Evolutionary conservation across 305 asterid species (phyloP).

Genomic region (Fraxinus xanthoxyloides): DNA sequence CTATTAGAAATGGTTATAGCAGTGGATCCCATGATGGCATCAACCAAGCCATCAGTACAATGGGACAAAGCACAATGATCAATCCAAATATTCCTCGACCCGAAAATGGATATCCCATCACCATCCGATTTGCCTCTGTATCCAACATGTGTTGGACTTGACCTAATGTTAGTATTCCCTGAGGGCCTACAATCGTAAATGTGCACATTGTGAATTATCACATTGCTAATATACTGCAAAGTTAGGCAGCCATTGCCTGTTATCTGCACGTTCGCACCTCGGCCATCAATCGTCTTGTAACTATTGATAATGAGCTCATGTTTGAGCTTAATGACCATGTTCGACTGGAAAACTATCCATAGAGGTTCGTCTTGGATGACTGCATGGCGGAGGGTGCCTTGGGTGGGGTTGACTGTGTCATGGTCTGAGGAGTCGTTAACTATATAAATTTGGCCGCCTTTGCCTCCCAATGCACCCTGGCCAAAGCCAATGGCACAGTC

Average conservation of each 20-base stretch:
- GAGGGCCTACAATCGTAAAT: constrained; percentile 52
- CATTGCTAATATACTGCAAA: constrained; percentile 41
- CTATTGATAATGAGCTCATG: constrained; percentile 57
- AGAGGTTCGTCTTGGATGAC: constrained; percentile 83
- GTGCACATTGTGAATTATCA: constrained; percentile 56
- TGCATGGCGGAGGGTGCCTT: constrained; percentile 80
- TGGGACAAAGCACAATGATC: constrained; percentile 65
- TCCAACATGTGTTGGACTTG: constrained; percentile 51
- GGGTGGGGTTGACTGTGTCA: constrained; percentile 53
- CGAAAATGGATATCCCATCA: constrained; percentile 54
- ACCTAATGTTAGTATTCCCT: constrained; percentile 52
- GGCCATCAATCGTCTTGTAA: constrained; percentile 55
- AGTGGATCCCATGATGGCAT: constrained; percentile 68
- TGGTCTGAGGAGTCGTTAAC: constrained; percentile 73
- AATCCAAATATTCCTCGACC: constrained; percentile 57
- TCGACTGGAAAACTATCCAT: constrained; percentile 67
- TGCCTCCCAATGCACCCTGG: constrained; percentile 54
- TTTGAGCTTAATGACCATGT: constrained; percentile 60
- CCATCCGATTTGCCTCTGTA: constrained; percentile 62
- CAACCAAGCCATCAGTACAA: constrained; percentile 65
- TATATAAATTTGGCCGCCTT: constrained; percentile 63
- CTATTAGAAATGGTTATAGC: constrained; percentile 64
- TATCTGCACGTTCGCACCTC: constrained; percentile 48
- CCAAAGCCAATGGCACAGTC: constrained; percentile 81
- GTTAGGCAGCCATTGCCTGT: constrained; percentile 69